Percentiles rank a stretch among this genome's conserved stretches.
Evolutionary conservation across 148 eudicot genomes (phyloP).

Genomic region (Cornus suecica): DNA sequence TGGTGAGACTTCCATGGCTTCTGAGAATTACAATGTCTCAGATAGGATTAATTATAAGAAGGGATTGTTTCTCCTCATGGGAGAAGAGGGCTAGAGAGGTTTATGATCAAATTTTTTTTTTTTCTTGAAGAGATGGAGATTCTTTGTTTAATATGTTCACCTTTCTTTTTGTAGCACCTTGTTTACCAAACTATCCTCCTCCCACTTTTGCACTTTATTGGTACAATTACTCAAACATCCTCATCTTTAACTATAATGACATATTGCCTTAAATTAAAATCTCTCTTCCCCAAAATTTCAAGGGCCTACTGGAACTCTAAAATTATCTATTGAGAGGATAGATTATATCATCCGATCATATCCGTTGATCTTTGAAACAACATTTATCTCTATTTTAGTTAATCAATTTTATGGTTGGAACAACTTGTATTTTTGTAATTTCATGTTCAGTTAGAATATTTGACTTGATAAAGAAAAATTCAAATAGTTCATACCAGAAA

Average conservation of each 20-base stretch:
- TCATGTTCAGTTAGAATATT: not conserved
- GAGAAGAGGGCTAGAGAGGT: not conserved
- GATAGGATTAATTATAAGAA: not conserved
- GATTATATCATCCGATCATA: too few species aligned
- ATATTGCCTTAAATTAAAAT: not conserved
- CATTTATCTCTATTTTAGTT: too few species aligned
- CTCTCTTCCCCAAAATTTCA: too few species aligned
- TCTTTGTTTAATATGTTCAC: slow-evolving; percentile 17
- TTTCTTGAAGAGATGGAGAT: slow-evolving; percentile 17
- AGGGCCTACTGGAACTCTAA: too few species aligned
- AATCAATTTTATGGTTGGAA: too few species aligned
- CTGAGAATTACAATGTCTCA: not conserved
- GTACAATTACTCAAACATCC: slow-evolving; percentile 10
- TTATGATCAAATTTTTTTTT: not conserved
- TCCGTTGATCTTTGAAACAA: too few species aligned
- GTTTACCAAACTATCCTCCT: slow-evolving; percentile 5
- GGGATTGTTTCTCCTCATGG: not conserved
- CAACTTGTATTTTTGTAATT: too few species aligned
- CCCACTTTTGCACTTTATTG: not conserved
- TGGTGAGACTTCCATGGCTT: slow-evolving; percentile 26
- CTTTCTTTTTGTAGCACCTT: not conserved
- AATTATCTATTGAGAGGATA: too few species aligned
- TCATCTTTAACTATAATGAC: not conserved
- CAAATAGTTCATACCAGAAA: too few species aligned
- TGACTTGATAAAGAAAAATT: too few species aligned